A percentile compares a stretch with the other conserved stretches of the same genome.
Conservation (phyloP, 179 eudicot species). For the Spinacia oleracea region DNA sequence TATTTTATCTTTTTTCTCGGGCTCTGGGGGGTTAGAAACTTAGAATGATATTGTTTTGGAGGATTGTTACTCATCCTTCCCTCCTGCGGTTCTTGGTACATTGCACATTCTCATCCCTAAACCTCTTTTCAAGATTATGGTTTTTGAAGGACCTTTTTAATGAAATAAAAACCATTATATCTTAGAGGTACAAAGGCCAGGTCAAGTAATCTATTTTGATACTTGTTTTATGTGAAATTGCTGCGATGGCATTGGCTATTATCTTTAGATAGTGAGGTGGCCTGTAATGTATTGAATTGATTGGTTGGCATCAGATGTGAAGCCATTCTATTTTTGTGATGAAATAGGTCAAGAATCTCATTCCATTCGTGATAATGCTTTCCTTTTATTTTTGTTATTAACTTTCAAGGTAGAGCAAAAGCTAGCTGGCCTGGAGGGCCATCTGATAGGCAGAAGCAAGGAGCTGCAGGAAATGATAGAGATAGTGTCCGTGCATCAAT, state of each 20-base stretch:
- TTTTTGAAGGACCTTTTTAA: neutral
- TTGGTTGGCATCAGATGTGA: neutral
- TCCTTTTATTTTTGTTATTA: no score
- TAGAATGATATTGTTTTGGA: neutral
- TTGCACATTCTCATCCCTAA: neutral
- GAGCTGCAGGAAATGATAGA: constrained; percentile 57
- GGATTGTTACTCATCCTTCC: neutral
- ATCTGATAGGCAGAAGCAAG: constrained; percentile 73
- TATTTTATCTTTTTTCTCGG: constrained; percentile 12
- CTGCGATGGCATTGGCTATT: neutral
- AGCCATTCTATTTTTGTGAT: neutral
- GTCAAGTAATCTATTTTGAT: neutral
- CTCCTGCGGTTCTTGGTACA: neutral
- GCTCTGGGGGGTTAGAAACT: neutral
- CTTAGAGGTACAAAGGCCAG: neutral
- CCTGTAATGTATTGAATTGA: neutral
- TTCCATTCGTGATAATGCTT: neutral
- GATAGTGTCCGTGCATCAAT: constrained; percentile 79
- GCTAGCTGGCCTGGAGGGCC: constrained; percentile 68
- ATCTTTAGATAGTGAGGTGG: neutral
- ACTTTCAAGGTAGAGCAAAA: constrained; percentile 79
- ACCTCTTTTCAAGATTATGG: neutral
- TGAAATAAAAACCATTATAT: neutral
- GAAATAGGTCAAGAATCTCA: neutral
- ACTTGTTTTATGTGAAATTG: neutral